phyloP scores from a whole-genome alignment of 1,139 yeast species.

The Suhomyces bribrorum region DNA sequence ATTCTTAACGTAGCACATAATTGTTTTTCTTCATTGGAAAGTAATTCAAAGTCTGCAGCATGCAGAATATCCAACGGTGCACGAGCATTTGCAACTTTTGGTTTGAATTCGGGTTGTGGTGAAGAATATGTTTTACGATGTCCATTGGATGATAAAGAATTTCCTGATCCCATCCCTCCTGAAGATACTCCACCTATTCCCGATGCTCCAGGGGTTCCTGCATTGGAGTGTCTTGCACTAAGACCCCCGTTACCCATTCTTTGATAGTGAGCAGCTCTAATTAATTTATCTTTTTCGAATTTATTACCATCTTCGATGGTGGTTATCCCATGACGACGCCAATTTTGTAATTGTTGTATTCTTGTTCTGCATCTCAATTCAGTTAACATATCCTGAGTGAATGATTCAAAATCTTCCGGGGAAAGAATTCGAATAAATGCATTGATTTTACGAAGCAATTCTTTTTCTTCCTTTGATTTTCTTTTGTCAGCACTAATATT shows the following conservation, averaged over 20 bases:
- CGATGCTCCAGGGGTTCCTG: conserved; percentile 11
- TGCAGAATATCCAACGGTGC: conserved; percentile 75
- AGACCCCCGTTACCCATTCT: conserved; percentile 53
- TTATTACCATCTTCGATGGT: conserved; percentile 80
- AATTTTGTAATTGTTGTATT: conserved; percentile 87
- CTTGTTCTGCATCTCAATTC: conserved; percentile 80
- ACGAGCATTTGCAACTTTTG: conserved; percentile 40
- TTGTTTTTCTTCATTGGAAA: conserved; percentile 83
- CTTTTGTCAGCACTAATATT: conserved; percentile 76
- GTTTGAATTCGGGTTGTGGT: conserved; percentile 45
- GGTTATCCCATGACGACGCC: conserved; percentile 88
- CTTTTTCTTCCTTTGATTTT: conserved; percentile 87
- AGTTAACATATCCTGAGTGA: conserved; percentile 68
- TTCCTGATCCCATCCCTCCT: conserved; percentile 3
- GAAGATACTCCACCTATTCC: conserved; percentile 10
- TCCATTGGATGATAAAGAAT: conserved; percentile 15
- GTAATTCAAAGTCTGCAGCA: conserved; percentile 77
- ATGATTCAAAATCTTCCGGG: conserved; percentile 74
- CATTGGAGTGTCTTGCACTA: conserved; percentile 28
- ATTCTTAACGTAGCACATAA: conserved; percentile 82
- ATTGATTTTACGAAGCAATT: conserved; percentile 68
- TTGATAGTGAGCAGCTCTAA: conserved; percentile 59
- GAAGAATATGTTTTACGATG: conserved; percentile 25
- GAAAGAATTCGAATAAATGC: conserved; percentile 82
- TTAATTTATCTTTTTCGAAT: conserved; percentile 84